These are phyloP conservation scores for Amphibolis antarctica DNA, from an alignment of 106 monocot species.

Conservation along the genomic window DNA sequence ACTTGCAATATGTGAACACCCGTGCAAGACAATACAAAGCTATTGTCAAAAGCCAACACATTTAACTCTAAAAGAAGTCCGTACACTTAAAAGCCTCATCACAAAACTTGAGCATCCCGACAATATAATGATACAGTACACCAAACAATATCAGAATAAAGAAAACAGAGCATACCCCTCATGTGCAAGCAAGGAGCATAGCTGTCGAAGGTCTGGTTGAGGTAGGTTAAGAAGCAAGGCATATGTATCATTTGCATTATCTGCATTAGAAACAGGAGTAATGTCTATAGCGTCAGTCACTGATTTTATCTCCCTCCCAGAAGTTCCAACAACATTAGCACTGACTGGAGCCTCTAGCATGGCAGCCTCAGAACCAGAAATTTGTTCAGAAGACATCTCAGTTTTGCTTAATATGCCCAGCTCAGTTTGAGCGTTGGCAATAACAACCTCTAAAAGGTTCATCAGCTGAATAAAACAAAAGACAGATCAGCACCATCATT, in stretches of 20 bases:
- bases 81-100: no score
- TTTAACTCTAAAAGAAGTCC: no score
- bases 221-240: constrained; percentile 54
- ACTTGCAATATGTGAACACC: no score
- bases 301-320: constrained; percentile 17
- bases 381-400: constrained; percentile 35
- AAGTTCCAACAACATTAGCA: constrained; percentile 18
- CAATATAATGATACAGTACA: no score
- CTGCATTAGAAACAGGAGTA: constrained; percentile 4
- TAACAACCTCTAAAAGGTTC: constrained; percentile 87
- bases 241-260: constrained; percentile 14
- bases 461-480: constrained; percentile 45
- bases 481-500: background rate
- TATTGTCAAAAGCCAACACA: no score
- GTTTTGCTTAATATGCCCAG: constrained; percentile 27
- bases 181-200: constrained; percentile 91
- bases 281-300: background rate
- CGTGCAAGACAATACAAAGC: no score
- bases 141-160: no score
- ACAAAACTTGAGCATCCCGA: no score
- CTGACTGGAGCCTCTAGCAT: constrained; percentile 31
- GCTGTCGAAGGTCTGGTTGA: constrained; percentile 54
- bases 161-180: constrained; percentile 62
- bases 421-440: constrained; percentile 67
- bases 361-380: constrained; percentile 31